A percentile compares a stretch with the other conserved stretches of the same genome.
Evolutionary conservation across 1,139 yeast genomes (phyloP).

Genomic region (Kurtzmaniella quercitrusa): DNA sequence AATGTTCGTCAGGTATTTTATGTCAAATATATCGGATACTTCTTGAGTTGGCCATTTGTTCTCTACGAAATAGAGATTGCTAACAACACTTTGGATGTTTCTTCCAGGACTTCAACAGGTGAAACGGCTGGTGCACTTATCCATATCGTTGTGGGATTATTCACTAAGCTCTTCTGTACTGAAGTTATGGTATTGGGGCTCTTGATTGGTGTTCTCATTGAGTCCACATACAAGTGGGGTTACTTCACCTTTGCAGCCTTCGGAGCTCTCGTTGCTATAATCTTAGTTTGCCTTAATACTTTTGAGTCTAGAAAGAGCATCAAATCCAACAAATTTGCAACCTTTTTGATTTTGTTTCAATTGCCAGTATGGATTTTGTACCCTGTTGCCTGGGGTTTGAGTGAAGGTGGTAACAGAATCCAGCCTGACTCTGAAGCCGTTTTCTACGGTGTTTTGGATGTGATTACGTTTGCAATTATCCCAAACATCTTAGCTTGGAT

Average conservation of each 20-base stretch:
- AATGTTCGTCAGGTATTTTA: slow-evolving; percentile 62
- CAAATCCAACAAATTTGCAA: slow-evolving; percentile 16
- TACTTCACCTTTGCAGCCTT: slow-evolving; percentile 42
- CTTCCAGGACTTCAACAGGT: slow-evolving; percentile 14
- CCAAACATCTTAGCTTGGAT: slow-evolving; percentile 36
- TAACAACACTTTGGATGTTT: slow-evolving; percentile 28
- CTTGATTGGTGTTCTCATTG: slow-evolving; percentile 51
- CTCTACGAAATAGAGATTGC: slow-evolving; percentile 45
- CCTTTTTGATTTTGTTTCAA: slow-evolving; percentile 27
- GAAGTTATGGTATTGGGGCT: slow-evolving; percentile 51
- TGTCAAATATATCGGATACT: slow-evolving; percentile 64
- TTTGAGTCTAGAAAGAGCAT: slow-evolving; percentile 11
- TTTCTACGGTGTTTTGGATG: slow-evolving; percentile 60
- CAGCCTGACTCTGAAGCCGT: slow-evolving; percentile 66
- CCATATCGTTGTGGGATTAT: slow-evolving; percentile 19
- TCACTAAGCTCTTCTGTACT: slow-evolving; percentile 36
- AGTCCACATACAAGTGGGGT: slow-evolving; percentile 65
- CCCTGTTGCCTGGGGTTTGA: slow-evolving; percentile 58
- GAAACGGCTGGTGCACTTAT: slow-evolving; percentile 22
- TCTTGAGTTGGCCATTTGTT: slow-evolving; percentile 55
- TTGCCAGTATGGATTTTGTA: slow-evolving; percentile 44
- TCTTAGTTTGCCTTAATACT: slow-evolving; percentile 18
- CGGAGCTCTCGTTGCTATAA: slow-evolving; percentile 36
- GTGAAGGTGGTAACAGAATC: slow-evolving; percentile 66
- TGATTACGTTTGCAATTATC: slow-evolving; percentile 38